Base-by-base conservation (phyloP, 768 basidiomycete species). In the Tricholoma saponaceum region DNA sequence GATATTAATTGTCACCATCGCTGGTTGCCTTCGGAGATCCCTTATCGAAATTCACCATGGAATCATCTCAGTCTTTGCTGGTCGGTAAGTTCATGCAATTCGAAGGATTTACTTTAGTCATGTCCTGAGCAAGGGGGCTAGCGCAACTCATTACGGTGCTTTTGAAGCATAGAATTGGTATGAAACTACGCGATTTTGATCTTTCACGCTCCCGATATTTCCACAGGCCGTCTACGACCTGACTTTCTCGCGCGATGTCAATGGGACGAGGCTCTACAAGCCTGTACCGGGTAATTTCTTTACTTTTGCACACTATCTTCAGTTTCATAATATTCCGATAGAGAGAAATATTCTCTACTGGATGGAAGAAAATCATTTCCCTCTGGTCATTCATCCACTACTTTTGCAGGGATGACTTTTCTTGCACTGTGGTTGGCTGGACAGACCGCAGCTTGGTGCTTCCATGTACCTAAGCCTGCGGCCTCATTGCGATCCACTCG, bases 371-470 rank as follows among this genome's bases (percentile, higher is more conserved):
- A 78, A 55, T 87, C 85, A 0, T 89, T 89, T 64, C 86, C 86
- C 6, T 86, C 85, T 10, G 86, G 86, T 5, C 86, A 89, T 66
- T 85, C 86, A 1, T 84, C 85, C 1, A 81, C 82, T 10, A 86
- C 81, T 7, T 87, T 84, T 64, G 75, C 81, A 2, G 85, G 85
- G 28, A 86, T 87, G 83, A 74, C 79, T 22, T 84, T 86, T 61
- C 63, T 85, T 20, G 79, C 82, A 4, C 74, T 89, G 8, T 86
- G 80, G 72, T 69, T 87, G 13, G 85, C 85, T 26, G 82, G 83
- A n/a, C 79, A 83, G 65, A 86, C 85, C 5, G 81, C 81, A 7
- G 82, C 83, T 5, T 82, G 81, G 80, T 79, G 79, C 57, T 80
- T 83, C 62, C 63, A 65, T 23, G 64, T 73, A 18, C 70, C 79